Evolutionary conservation across 441 rosid genomes (phyloP), one percentile per base, ranked within the genome.

Genomic region (Arabidopsis lyrata): DNA sequence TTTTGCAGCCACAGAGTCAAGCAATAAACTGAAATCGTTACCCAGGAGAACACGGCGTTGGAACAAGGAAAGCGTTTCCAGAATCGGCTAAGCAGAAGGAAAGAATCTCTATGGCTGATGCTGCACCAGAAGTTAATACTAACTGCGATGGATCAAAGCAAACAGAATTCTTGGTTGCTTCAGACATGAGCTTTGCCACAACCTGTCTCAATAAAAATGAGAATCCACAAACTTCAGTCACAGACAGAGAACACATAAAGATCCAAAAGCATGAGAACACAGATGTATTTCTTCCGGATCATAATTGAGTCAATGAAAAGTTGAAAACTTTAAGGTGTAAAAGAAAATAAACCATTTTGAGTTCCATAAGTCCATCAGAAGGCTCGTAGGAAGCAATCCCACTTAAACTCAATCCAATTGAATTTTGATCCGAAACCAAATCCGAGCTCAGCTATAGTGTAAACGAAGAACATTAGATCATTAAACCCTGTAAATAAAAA

Each of bases 1-100:
- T 13, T 60, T 10, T 6, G 11, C 48, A 20, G 34, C 49, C 29
- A 57, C 5, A 57, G 8, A 57, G 8, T 12, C 39, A 58, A 45
- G 12, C 52, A 6, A 8, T 36, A 39, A 45, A 36, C 35, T 38
- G 12, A 44, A 6, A 42, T 14, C 11, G 0, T 71, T 89, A 90
- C 98, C 91, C 83, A 0, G 94, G 95, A 48, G 83, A 78, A 77
- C 85, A 89, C 2, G 96, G 96, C 1, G 98, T 89, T 8, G 96
- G 97, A 65, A 91, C 83, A 29, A 89, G 94, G 73, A 91, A 87
- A 44, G 96, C 98, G 83, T 88, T 93, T 76, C 97, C 98, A 27
- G 81, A 78, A 83, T 89, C 98, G 29, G 97, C 92, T 77, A 91
- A 77, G 87, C 97, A 89, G 79, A 91, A 93, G 72, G 88, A 81